Evolutionary conservation across 1,284 basidiomycete species (phyloP).

Genomic region (Schizophyllum commune): DNA sequence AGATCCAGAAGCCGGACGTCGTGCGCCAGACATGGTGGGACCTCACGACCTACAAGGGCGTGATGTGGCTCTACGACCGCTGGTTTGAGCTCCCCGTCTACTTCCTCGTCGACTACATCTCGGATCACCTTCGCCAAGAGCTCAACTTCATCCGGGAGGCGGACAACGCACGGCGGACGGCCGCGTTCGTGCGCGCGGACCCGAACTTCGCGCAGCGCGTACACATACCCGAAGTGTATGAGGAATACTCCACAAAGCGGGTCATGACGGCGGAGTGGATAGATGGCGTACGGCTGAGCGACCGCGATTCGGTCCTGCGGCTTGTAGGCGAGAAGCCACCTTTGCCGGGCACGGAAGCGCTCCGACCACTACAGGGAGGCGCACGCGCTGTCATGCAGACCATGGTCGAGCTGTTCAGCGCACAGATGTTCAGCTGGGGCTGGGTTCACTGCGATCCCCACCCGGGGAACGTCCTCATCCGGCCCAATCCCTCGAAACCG

Average conservation of each 20-base stretch:
- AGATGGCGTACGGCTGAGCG: slow-evolving; percentile 71
- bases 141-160: slow-evolving; percentile 77
- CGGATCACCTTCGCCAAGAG: slow-evolving; percentile 73
- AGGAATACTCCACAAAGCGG: slow-evolving; percentile 64
- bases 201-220: slow-evolving; percentile 64
- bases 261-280: slow-evolving; percentile 89
- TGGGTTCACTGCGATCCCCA: slow-evolving; percentile 80
- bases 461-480: slow-evolving; percentile 79
- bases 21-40: slow-evolving; percentile 82
- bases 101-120: slow-evolving; percentile 76
- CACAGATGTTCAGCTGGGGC: slow-evolving; percentile 85
- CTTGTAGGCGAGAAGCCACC: slow-evolving; percentile 45
- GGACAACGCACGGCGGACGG: slow-evolving; percentile 54
- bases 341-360: slow-evolving; percentile 11
- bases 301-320: slow-evolving; percentile 45
- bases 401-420: slow-evolving; percentile 77
- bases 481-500: slow-evolving; percentile 57
- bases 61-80: slow-evolving; percentile 71
- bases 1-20: slow-evolving; percentile 87
- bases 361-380: slow-evolving; percentile 49
- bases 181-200: slow-evolving; percentile 51
- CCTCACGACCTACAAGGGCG: slow-evolving; percentile 51
- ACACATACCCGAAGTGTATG: slow-evolving; percentile 74
- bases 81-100: slow-evolving; percentile 73
- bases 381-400: slow-evolving; percentile 64